Evolutionary conservation across 495 filamentous ascomycete genomes (phyloP).

Genomic region (Hypoxylon intermedium): DNA sequence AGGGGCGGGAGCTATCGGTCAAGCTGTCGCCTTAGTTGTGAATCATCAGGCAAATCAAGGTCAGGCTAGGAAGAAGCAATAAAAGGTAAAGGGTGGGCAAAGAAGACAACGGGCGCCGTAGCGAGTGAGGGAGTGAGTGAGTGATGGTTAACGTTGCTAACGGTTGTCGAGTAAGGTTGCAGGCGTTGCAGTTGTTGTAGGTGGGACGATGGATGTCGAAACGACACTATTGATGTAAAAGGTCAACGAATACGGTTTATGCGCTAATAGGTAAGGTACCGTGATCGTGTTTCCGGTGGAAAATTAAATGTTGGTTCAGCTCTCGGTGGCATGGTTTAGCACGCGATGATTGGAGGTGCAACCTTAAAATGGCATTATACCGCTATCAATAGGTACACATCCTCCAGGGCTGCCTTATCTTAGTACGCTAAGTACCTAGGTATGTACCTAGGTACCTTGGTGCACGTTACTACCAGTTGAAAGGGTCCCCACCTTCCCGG

Average conservation of each 20-base stretch:
- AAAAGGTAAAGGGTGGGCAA: no score
- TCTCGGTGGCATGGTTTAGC: constrained; percentile 22
- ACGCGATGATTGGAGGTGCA: constrained; percentile 30
- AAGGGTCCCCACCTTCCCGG: constrained; percentile 9
- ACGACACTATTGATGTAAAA: no score
- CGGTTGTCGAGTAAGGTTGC: background rate
- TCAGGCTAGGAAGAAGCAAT: no score
- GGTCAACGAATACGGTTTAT: constrained; percentile 2
- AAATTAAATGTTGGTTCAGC: constrained; percentile 30
- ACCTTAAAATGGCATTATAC: constrained; percentile 16
- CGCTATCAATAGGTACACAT: background rate
- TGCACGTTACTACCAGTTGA: background rate
- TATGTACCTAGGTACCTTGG: no score
- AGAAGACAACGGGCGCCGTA: no score
- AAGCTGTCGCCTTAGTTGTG: constrained; percentile 34
- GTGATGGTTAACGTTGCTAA: background rate
- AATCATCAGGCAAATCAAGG: constrained; percentile 34
- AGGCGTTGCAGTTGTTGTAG: background rate
- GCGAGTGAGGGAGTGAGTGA: no score
- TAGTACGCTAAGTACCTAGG: background rate
- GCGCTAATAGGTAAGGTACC: constrained; percentile 12
- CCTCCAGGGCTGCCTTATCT: background rate
- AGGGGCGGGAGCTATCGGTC: constrained; percentile 33
- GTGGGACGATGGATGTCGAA: background rate
- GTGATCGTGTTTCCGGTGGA: constrained; percentile 9